phyloP scores from a whole-genome alignment of 2,329 filamentous ascomycete species.

The Fonsecaea erecta region DNA sequence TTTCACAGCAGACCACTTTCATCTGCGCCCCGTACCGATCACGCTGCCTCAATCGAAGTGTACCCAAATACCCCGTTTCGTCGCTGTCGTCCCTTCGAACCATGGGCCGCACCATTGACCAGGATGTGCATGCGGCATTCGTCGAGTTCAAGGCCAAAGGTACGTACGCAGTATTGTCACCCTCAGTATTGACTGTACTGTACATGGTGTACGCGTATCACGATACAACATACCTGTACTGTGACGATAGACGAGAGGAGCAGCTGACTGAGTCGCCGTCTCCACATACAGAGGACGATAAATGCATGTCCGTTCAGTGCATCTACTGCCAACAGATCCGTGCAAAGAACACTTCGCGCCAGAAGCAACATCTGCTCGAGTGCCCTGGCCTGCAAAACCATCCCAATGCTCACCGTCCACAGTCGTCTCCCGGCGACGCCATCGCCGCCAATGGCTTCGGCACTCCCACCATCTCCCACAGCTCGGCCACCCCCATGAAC shows the following conservation, averaged over 20 bases:
- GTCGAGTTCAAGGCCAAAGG: conserved; percentile 60
- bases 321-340: conserved; percentile 59
- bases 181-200: conserved; percentile 44
- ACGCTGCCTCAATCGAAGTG: not conserved
- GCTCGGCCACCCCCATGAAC: conserved; percentile 49
- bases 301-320: conserved; percentile 59
- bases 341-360: conserved; percentile 58
- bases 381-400: conserved; percentile 55
- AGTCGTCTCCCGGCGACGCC: conserved; percentile 45
- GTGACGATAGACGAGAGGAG: conserved; percentile 21
- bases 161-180: conserved; percentile 41
- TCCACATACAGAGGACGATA: conserved; percentile 38
- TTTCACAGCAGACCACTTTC: conserved; percentile 13
- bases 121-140: conserved; percentile 58
- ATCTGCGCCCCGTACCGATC: conserved; percentile 1
- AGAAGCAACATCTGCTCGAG: conserved; percentile 58
- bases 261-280: conserved; percentile 27
- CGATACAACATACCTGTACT: conserved; percentile 23
- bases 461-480: conserved; percentile 49
- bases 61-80: not conserved
- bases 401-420: conserved; percentile 50
- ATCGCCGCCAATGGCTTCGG: conserved; percentile 53
- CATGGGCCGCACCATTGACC: conserved; percentile 59
- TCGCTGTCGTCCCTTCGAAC: conserved; percentile 29
- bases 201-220: conserved; percentile 32